Conservation (phyloP, 352 stramenopile genomes). For the Phytophthora crassamura region DNA sequence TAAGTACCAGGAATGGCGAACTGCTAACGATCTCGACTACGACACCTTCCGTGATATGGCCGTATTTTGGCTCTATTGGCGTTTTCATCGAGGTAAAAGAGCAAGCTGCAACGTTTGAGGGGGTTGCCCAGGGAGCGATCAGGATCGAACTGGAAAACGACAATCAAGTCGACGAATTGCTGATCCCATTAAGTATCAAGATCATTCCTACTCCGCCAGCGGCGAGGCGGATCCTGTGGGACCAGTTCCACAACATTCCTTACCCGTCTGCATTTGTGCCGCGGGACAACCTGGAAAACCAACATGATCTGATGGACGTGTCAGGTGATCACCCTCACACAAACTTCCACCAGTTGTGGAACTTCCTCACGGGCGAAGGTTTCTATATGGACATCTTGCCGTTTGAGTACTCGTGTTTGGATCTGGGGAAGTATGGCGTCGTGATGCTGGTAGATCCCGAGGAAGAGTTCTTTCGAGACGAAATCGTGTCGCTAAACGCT, state of each 20-base stretch:
- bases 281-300: conserved; percentile 75
- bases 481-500: conserved; percentile 60
- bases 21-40: conserved; percentile 58
- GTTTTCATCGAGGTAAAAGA: conserved; percentile 75
- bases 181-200: conserved; percentile 53
- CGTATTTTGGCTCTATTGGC: conserved; percentile 74
- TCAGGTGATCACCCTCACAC: conserved; percentile 87
- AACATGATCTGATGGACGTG: conserved; percentile 71
- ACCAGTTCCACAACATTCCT: conserved; percentile 90
- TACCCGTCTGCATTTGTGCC: conserved; percentile 88
- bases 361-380: conserved; percentile 62
- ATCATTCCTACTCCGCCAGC: conserved; percentile 57
- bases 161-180: conserved; percentile 46
- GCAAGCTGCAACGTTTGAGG: conserved; percentile 42
- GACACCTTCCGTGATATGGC: conserved; percentile 59
- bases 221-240: conserved; percentile 78
- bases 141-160: conserved; percentile 56
- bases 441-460: conserved; percentile 86
- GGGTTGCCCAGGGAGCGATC: conserved; percentile 50
- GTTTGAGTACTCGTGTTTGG: conserved; percentile 80
- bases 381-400: conserved; percentile 86
- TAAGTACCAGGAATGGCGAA: conserved; percentile 54
- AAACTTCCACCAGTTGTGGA: conserved; percentile 89
- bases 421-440: conserved; percentile 72
- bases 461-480: conserved; percentile 76